These are phyloP conservation scores for Argentina anserina DNA, from an alignment of 306 rosid species.

Conservation along the genomic window DNA sequence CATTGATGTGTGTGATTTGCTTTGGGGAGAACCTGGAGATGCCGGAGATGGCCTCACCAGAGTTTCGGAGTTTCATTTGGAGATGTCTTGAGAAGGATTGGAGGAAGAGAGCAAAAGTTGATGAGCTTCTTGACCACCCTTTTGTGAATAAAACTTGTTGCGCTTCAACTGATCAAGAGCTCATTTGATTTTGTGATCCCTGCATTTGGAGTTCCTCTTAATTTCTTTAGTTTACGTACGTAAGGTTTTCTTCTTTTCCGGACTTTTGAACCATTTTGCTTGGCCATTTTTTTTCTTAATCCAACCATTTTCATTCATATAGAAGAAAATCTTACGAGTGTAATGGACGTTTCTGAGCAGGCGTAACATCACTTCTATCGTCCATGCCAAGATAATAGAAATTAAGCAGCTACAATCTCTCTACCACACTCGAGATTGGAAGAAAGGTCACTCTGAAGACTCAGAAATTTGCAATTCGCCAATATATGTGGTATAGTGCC, in stretches of 20 bases:
- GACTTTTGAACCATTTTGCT: not conserved
- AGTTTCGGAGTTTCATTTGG: conserved; percentile 43
- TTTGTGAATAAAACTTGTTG: conserved; percentile 30
- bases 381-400: no score
- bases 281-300: not conserved
- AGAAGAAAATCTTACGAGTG: no score
- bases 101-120: conserved; percentile 59
- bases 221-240: no score
- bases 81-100: conserved; percentile 70
- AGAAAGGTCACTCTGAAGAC: no score
- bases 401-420: no score
- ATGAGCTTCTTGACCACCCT: conserved; percentile 57
- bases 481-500: no score
- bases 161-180: conserved; percentile 1
- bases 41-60: conserved; percentile 43
- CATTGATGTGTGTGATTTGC: conserved; percentile 59
- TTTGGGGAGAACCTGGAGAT: conserved; percentile 47
- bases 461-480: no score
- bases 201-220: conserved; percentile 1
- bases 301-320: no score
- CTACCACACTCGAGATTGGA: no score
- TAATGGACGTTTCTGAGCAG: no score
- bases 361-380: no score
- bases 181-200: conserved; percentile 21
- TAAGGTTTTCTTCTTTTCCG: not conserved